Conservation (phyloP, 2,329 filamentous ascomycete species). For the Sporothrix inflata region DNA sequence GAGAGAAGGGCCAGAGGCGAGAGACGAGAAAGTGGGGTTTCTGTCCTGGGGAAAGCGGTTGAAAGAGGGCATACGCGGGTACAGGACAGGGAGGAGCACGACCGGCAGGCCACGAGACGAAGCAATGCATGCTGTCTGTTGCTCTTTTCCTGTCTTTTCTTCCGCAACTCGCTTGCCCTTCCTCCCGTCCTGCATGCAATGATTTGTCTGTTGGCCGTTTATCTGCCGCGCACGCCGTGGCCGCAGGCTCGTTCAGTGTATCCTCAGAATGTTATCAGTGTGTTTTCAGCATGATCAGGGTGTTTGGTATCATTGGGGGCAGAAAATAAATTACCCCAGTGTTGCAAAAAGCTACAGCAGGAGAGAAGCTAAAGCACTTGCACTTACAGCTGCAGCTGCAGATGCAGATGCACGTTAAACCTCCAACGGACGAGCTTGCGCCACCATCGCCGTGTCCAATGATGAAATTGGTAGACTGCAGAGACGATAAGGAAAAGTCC, state of each 20-base stretch:
- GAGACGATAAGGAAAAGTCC: not conserved
- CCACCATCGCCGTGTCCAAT: slow-evolving; percentile 12
- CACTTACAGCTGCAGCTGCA: not conserved
- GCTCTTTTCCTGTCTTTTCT: not conserved
- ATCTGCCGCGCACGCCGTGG: not conserved
- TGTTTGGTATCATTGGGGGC: not conserved
- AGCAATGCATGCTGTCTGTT: not conserved
- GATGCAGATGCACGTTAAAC: not conserved
- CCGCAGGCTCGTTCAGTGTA: not conserved
- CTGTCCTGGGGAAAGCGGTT: not conserved
- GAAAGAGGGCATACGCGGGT: not conserved
- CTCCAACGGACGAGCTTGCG: not conserved
- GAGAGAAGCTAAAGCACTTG: not conserved
- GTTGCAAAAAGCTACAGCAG: not conserved
- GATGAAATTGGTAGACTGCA: not conserved
- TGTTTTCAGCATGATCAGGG: too few relatives aligned
- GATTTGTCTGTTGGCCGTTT: not conserved
- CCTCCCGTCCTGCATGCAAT: not conserved
- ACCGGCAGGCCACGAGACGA: not conserved
- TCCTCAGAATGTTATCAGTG: not conserved
- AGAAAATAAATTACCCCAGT: not conserved
- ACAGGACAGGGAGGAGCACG: not conserved
- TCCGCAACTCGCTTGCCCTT: not conserved
- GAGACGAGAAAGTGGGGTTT: not conserved
- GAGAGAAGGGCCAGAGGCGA: not conserved